Base-by-base conservation (phyloP, 139 green algal genomes). In the Astrephomene gubernaculifera region DNA sequence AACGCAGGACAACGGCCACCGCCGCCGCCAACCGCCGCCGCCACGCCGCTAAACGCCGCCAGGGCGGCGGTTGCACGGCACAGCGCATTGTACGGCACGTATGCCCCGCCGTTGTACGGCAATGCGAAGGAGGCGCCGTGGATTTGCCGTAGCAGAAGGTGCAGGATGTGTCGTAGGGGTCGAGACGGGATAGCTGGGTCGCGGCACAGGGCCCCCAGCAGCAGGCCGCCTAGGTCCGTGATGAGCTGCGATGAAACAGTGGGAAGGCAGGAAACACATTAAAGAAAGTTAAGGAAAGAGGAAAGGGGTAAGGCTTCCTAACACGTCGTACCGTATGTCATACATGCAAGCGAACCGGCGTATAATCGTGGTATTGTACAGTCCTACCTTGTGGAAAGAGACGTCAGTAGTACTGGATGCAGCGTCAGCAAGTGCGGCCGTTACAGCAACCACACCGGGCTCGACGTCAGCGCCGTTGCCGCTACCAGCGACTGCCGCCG, bases 211-310 rank as follows among this genome's bases (percentile, higher is more conserved):
- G 24, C 8, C 44, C 21, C 24, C 31, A 85, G 61, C 43, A 85
- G 43, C 36, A 10, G 7, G 33, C 44, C 64, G 45, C 33, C 52
- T 24, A 76, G 38, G 25, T 85, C 79, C 36, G 67, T 71, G 10
- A 68, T 33, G 31, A 72, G 31, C 78, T 84, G 76, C 35, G 35
- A 7, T n/a, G n/a, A n/a, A n/a, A n/a, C n/a, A n/a, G n/a, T n/a
- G n/a, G 29, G 5, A 9, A 57, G 4, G 31, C 22, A 36, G 38
- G 39, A 9, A 44, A 12, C 8, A 45, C 5, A 35, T 27, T 9
- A n/a, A 35, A 10, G 29, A 31, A 9, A n/a, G 64, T 2, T 8
- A 27, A 35, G 8, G 21, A 4, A 71, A 14, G 5, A 24, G 17
- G 12, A 75, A 6, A 33, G 25, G 24, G 29, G 61, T 22, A n/a